Base-by-base conservation (phyloP, 306 rosid genomes). In the Dryas alaskensis region DNA sequence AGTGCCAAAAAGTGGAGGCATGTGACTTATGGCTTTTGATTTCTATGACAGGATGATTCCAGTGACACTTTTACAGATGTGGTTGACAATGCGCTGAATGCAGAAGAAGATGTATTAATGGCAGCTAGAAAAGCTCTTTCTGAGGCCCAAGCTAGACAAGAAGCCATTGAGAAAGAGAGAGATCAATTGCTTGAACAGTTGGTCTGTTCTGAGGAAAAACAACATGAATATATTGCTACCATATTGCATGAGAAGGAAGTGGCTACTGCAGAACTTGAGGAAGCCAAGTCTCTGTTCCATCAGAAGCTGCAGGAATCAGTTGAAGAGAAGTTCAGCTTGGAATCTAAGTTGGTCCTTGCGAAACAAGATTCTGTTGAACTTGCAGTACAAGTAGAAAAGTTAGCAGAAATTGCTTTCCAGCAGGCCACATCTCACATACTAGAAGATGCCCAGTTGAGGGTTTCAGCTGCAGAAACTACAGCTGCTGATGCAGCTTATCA, bases 371-470 rank as follows among this genome's bases (percentile, higher is more conserved):
- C 90, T 7, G 84, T 89, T 62, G 89, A 89, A 61, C 96, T 89
- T 74, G 96, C 92, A 37, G 92, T 89, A 22, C 96, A 86, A 80
- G 96, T 89, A 50, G 96, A 89, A 73, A 89, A 81, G 84, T 80
- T 87, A 72, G 96, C 90, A 3, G 88, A 83, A 69, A 81, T 75
- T 82, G 88, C 96, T 81, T 87, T 89, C 75, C 89, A 89, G 84
- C 90, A 86, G 90, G 96, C 87, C 48, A 89, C 96, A 59, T 84
- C 90, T 76, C 92, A 87, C 76, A 87, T 89, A 77, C 84, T 89
- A 75, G 85, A 87, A 79, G 90, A 89, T 77, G 90, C 92, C 70
- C 87, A 84, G 82, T 79, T 82, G 73, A 84, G 87, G 82, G 82
- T 89, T 75, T 82, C 86, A 45, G 89, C 88, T 14, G 96, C 96